Base-by-base conservation (phyloP, 2,329 filamentous ascomycete genomes). In the Exophiala phaeomuriformis region DNA sequence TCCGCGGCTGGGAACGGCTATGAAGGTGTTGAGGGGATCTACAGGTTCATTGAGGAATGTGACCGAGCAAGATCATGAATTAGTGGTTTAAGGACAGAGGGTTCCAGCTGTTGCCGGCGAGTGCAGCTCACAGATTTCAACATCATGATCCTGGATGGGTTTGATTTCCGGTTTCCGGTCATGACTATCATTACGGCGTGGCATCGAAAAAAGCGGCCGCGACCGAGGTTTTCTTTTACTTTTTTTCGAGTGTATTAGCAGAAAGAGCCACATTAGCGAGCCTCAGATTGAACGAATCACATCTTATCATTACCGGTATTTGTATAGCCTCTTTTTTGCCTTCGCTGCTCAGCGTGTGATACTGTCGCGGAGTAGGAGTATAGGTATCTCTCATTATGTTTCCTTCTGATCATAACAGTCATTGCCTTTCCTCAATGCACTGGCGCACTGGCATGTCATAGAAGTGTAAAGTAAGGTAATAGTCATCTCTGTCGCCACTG, bases 11-110 rank as follows among this genome's bases (percentile, higher is more conserved):
- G 31, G 8, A 64, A 51, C 58, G 57, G 51, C 50, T 83, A 82
- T 58, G 81, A 84, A 57, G 79, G 81, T 3, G 68, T 82, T 9
- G 80, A 85, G 63, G 83, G 82, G 2, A 84, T 86, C 33, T 82
- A 83, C 63, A 74, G 75, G 47, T 86, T 86, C 64, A 72, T 86
- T 54, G 78, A 82, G 61, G 77, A 84, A 59, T 83, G 82, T 61
- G 81, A 85, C 66, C 68, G 71, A 40, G 74, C 74, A 33, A 68
- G 51, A 28, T 55, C 57, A 27, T 59, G 45, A 52, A 36, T 36
- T 10, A 29, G 29, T 6, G 31, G 44, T 5, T 9, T 36, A 27
- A 6, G 5, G 19, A 19, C 9, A 12, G n/a, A 6, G 8, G 19
- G 45, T 8, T 12, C 36, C 36, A 48, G 47, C 51, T 53, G 51